Evolutionary conservation across 2,329 filamentous ascomycete species (phyloP).

Genomic region (Fusarium redolens): DNA sequence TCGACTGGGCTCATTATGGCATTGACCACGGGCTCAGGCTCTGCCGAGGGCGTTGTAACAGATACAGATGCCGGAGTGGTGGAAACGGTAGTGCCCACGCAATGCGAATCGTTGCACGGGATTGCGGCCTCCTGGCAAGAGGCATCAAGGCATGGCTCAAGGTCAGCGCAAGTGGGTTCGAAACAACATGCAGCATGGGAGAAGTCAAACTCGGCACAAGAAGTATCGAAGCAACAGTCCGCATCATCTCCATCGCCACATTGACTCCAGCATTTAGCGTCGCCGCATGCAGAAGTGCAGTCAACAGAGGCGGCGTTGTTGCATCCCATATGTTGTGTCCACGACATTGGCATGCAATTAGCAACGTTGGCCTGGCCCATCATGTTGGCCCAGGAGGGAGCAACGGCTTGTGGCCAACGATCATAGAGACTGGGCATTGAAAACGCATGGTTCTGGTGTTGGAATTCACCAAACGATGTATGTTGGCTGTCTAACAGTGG

Average conservation of each 20-base stretch:
- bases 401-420: slow-evolving; percentile 18
- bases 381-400: slow-evolving; percentile 34
- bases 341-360: slow-evolving; percentile 32
- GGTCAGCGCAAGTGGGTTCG: slow-evolving; percentile 47
- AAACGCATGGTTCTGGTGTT: slow-evolving; percentile 29
- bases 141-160: slow-evolving; percentile 54
- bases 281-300: slow-evolving; percentile 51
- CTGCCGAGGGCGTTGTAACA: slow-evolving; percentile 46
- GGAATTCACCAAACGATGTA: slow-evolving; percentile 28
- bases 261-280: slow-evolving; percentile 48
- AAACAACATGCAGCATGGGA: slow-evolving; percentile 42
- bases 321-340: slow-evolving; percentile 35
- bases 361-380: slow-evolving; percentile 22
- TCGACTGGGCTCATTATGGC: slow-evolving; percentile 33
- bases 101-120: slow-evolving; percentile 52
- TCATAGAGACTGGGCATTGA: slow-evolving; percentile 12
- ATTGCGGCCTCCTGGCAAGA: slow-evolving; percentile 45
- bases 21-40: slow-evolving; percentile 37
- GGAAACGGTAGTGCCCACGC: slow-evolving; percentile 45
- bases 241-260: slow-evolving; percentile 48
- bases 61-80: slow-evolving; percentile 44
- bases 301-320: slow-evolving; percentile 49
- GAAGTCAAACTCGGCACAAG: slow-evolving; percentile 46
- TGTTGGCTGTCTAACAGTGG: slow-evolving; percentile 17
- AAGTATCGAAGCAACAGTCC: slow-evolving; percentile 52